Percentiles rank a stretch among this genome's conserved stretches.
Conservation (phyloP, 805 yeast species). For the Myxozyma geophila region DNA sequence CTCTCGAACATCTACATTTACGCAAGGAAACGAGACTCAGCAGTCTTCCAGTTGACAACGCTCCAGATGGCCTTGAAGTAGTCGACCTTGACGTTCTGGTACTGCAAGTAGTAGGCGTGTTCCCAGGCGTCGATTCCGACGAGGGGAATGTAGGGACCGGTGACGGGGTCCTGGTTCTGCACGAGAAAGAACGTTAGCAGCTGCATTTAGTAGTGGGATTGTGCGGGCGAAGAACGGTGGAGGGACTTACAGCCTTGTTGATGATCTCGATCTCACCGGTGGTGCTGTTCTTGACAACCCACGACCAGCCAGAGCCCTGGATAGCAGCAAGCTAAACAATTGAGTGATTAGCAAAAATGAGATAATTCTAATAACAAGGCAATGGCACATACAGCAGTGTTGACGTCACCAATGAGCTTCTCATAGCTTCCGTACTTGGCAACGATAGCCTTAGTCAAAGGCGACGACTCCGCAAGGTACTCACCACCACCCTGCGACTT, state of each 20-base stretch:
- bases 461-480: conserved; percentile 59
- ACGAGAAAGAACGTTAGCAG: background rate
- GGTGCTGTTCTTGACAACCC: conserved; percentile 78
- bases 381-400: conserved; percentile 22
- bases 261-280: conserved; percentile 78
- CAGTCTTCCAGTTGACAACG: conserved; percentile 92
- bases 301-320: conserved; percentile 97
- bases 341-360: background rate
- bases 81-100: conserved; percentile 87
- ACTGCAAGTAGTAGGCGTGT: conserved; percentile 93
- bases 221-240: background rate
- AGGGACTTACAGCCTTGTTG: conserved; percentile 55
- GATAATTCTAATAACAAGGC: conserved; percentile 47
- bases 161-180: conserved; percentile 82
- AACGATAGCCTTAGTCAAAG: conserved; percentile 61
- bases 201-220: no score
- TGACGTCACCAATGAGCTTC: conserved; percentile 63
- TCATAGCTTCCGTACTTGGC: conserved; percentile 76
- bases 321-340: conserved; percentile 68
- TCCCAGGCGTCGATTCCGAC: conserved; percentile 91
- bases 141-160: conserved; percentile 70
- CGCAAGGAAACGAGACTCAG: conserved; percentile 68
- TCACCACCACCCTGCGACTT: conserved; percentile 70
- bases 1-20: conserved; percentile 9
- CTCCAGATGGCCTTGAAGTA: conserved; percentile 95